Base-by-base conservation (phyloP, 352 stramenopile genomes). In the Phytophthora multivora region DNA sequence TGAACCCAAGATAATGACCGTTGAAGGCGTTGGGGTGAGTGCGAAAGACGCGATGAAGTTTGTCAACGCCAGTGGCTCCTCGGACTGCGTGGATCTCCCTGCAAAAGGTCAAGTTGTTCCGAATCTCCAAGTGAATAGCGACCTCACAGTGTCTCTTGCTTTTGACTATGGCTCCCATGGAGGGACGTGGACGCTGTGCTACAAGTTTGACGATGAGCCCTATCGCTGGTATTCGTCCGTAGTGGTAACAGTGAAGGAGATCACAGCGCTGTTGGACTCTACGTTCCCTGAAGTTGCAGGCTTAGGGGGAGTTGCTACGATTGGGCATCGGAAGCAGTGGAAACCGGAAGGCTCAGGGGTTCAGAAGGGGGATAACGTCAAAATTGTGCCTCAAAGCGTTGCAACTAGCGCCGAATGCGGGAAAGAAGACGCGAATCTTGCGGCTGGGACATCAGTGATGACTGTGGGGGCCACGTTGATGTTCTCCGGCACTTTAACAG, bases 191-290 rank as follows among this genome's bases (percentile, higher is more conserved):
- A 55, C 67, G 19, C 55, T 91, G 8, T 91, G 82, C 57, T 91
- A 91, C 69, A 82, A 83, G 51, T 88, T 89, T 59, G 68, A 86
- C 4, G 61, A 68, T 13, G 82, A 91, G 15, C 66, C 71, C 0
- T 91, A 70, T 50, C 66, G 74, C 0, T 43, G 89, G 5, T 89
- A 82, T 48, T 47, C 73, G 1, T 50, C 47, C 2, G 63, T 91
- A 13, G 53, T 23, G 2, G 57, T 91, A 16, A 53, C 58, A 6
- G 82, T 89, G 5, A 91, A 89, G 42, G 56, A 86, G 23, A 58
- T 91, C 13, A 75, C 77, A 4, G 48, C 70, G 12, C 19, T 91
- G 2, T 45, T 79, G 0, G 80, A 91, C 33, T 72, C 54, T 12
- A 61, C 59, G 1, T 78, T 78, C 16, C 55, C 55, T 33, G 58